phyloP scores from a whole-genome alignment of 768 basidiomycete genomes.

The Podaxis mareebaensis region DNA sequence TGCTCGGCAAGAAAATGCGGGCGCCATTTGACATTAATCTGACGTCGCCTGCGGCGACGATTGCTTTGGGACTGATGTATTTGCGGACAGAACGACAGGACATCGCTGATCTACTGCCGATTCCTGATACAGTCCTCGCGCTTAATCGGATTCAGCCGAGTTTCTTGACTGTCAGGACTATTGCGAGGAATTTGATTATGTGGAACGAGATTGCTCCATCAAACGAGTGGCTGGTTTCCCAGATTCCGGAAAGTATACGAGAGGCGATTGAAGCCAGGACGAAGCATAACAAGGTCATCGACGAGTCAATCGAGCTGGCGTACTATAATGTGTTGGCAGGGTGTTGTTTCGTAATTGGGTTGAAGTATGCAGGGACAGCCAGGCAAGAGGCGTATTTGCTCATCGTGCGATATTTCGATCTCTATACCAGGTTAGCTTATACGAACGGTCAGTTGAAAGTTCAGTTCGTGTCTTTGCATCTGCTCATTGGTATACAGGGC shows the following conservation, averaged over 20 bases:
- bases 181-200: conserved; percentile 79
- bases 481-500: conserved; percentile 43
- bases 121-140: conserved; percentile 78
- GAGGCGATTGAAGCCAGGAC: conserved; percentile 56
- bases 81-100: conserved; percentile 82
- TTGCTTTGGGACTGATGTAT: conserved; percentile 93
- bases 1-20: conserved; percentile 33
- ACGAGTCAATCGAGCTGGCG: conserved; percentile 82
- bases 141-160: conserved; percentile 88
- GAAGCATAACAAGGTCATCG: conserved; percentile 46
- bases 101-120: conserved; percentile 79
- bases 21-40: conserved; percentile 80
- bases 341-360: conserved; percentile 85
- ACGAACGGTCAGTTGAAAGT: conserved; percentile 53
- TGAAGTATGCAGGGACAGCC: conserved; percentile 95
- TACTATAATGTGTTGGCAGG: conserved; percentile 92
- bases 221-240: conserved; percentile 67
- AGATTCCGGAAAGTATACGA: conserved; percentile 70
- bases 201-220: conserved; percentile 80
- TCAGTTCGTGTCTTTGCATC: neutral
- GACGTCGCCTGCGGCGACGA: conserved; percentile 88
- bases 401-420: conserved; percentile 80
- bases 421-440: conserved; percentile 71
- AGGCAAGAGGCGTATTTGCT: conserved; percentile 85
- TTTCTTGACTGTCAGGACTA: conserved; percentile 79